Percentiles rank a stretch among this genome's conserved stretches.
Conservation (phyloP, 768 basidiomycete genomes). For the Lactifluus pinguis region DNA sequence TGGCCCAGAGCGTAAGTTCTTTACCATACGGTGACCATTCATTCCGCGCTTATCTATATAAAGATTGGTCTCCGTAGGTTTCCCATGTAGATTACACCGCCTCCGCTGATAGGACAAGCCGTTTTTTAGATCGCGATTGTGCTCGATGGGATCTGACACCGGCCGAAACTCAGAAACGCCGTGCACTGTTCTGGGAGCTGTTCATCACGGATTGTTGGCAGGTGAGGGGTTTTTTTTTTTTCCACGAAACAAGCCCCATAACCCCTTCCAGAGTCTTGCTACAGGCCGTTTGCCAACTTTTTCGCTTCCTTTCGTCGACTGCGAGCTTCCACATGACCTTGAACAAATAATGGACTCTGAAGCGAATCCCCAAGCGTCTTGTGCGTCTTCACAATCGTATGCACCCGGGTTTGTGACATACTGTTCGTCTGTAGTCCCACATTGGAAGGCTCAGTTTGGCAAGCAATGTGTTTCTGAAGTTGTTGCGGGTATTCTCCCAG, state of each 20-base stretch:
- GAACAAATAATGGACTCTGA: conserved; percentile 51
- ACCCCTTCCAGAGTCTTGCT: conserved; percentile 44
- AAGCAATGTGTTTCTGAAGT: conserved; percentile 58
- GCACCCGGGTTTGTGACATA: background rate
- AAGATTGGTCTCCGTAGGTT: conserved; percentile 58
- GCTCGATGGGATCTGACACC: conserved; percentile 57
- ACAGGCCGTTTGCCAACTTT: conserved; percentile 64
- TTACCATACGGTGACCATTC: background rate
- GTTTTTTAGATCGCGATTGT: conserved; percentile 53
- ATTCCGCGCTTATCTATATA: background rate
- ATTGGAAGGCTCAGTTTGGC: conserved; percentile 64
- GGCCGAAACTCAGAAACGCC: conserved; percentile 60
- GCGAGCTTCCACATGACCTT: conserved; percentile 54
- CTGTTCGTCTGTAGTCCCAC: conserved; percentile 40
- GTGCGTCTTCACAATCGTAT: conserved; percentile 31
- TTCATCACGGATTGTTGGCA: conserved; percentile 72
- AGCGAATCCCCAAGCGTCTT: conserved; percentile 47
- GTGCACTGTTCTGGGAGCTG: conserved; percentile 64
- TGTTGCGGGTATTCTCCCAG: conserved; percentile 58
- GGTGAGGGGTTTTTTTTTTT: conserved; percentile 28
- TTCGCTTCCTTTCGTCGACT: conserved; percentile 63
- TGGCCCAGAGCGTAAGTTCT: conserved; percentile 54
- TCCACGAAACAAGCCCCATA: background rate
- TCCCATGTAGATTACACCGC: background rate
- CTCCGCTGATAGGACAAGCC: background rate